Evolutionary conservation across 129 eudicot species (phyloP), one percentile per base, ranked within the genome.

Genomic region (Pittosporum tobira): DNA sequence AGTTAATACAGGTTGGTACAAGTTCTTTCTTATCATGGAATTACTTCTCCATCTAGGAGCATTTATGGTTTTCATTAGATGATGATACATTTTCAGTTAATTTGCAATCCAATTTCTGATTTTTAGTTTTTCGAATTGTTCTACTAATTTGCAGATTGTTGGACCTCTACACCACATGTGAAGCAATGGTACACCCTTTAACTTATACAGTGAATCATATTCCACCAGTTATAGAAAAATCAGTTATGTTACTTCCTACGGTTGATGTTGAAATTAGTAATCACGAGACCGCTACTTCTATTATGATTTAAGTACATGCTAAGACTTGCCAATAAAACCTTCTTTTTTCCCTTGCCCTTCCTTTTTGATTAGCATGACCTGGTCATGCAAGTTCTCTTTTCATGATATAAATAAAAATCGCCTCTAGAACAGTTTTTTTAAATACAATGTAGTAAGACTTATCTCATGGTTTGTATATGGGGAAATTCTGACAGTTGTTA

Each of bases 141-240:
- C 55, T 57, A 12, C 30, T n/a, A 38, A 29, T 70, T 75, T 79
- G 71, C 90, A 91, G 99, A 75, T 81, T 91, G 99, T 76, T 91
- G 99, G 96, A 80, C 12, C 56, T 66, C 76, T 20, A 91, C 96
- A 18, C 81, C 96, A 6, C 94, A 83, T 62, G 94, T 91, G 63
- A 81, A 85, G 65, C 83, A 89, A 69, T 89, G 97, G 97, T 89
- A 84, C 23, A 59, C 9, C 61, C 47, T 52, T 51, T 48, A 53
- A 63, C 62, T 37, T 20, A 48, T 36, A 12, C 24, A 53, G 22
- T 52, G 14, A 42, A 23, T 58, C 62, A 25, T 10, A 13, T 26
- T 21, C 12, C 14, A 61, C 26, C 22, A 26, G 22, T 8, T 21
- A 60, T 61, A 44, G 10, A 8, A 38, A 37, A 27, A 22, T 7